Evolutionary conservation across 345 rosid species (phyloP).

Genomic region (Cardiospermum halicacabum): DNA sequence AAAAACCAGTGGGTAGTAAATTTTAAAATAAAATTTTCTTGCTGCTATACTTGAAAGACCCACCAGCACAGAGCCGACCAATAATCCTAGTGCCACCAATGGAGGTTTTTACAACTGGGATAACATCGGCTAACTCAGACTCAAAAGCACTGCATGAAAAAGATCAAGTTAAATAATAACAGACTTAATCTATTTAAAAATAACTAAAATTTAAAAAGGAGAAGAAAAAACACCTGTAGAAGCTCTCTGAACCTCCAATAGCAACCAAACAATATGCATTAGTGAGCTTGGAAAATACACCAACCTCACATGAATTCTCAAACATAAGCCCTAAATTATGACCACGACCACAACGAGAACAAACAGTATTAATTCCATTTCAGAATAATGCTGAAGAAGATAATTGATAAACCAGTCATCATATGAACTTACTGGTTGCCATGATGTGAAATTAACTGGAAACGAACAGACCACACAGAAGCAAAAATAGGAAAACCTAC

Average conservation of each 20-base stretch:
- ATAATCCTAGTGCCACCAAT: conserved; percentile 79
- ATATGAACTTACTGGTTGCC: conserved; percentile 32
- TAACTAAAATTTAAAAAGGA: background rate
- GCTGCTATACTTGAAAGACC: background rate
- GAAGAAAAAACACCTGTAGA: conserved; percentile 57
- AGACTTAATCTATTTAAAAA: no score
- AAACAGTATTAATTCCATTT: background rate
- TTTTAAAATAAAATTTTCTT: background rate
- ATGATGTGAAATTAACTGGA: conserved; percentile 17
- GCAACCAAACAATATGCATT: conserved; percentile 91
- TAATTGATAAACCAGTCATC: no score
- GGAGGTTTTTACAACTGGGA: conserved; percentile 91
- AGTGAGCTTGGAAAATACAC: conserved; percentile 84
- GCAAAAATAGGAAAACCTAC: background rate
- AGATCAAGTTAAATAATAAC: conserved; percentile 1
- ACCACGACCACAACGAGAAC: background rate
- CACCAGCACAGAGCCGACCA: conserved; percentile 88
- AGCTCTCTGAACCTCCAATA: conserved; percentile 77
- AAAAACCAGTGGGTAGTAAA: background rate
- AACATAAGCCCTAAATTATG: conserved; percentile 76
- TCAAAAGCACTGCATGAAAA: conserved; percentile 55
- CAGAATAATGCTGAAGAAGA: background rate
- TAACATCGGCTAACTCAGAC: conserved; percentile 73
- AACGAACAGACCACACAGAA: background rate
- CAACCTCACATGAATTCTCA: conserved; percentile 82